Evolutionary conservation across 2,329 filamentous ascomycete genomes (phyloP).

Genomic region (Cladosporium colombiae): DNA sequence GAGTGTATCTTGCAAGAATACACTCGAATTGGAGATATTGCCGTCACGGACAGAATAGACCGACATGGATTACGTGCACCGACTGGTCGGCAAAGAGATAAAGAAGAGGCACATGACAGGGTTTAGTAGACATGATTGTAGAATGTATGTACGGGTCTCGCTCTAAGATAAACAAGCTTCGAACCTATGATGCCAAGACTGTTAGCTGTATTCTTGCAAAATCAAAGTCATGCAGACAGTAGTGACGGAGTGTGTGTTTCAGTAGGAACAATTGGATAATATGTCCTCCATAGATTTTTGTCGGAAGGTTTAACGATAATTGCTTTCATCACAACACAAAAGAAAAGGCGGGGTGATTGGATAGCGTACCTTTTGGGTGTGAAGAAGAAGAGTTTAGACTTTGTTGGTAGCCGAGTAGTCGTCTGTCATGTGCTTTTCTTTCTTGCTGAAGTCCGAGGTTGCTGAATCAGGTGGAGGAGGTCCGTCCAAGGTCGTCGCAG

Average conservation of each 20-base stretch:
- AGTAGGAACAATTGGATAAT: conserved; percentile 24
- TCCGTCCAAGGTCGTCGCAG: conserved; percentile 26
- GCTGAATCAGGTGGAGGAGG: conserved; percentile 11
- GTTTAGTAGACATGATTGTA: too few species aligned
- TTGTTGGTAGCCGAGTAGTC: neutral
- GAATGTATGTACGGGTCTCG: neutral
- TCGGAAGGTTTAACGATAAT: conserved; percentile 18
- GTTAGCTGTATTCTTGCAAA: neutral
- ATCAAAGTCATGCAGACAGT: neutral
- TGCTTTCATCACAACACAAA: conserved; percentile 16
- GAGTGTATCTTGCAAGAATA: too few species aligned
- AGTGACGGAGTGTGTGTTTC: conserved; percentile 13
- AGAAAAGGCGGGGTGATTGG: neutral
- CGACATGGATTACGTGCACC: too few species aligned
- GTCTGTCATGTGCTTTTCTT: conserved; percentile 1
- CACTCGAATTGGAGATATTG: too few species aligned
- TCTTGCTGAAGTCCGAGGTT: neutral
- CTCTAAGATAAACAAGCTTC: neutral
- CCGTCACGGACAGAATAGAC: too few species aligned
- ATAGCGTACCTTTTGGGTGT: conserved; percentile 9
- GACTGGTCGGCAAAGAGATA: neutral
- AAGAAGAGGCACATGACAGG: neutral
- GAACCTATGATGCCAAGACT: neutral
- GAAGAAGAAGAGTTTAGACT: neutral
- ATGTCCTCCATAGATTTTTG: conserved; percentile 18